Conservation (phyloP, 2,329 filamentous ascomycete genomes). For the Aspergillus sp. region DNA sequence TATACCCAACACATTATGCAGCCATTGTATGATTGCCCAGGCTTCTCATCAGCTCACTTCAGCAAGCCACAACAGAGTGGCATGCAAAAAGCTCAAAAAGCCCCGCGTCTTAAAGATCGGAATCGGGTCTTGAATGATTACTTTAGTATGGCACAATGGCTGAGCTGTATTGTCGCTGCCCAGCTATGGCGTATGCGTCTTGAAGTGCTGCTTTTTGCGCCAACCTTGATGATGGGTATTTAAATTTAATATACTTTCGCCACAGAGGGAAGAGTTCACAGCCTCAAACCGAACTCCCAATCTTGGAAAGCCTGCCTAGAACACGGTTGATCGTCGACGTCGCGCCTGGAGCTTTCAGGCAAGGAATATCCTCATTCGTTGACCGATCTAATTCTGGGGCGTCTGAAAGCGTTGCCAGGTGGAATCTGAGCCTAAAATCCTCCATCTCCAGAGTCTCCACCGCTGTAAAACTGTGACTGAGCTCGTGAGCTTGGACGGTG, state of each 20-base stretch:
- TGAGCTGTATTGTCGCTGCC: too few species aligned
- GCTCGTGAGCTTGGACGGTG: slow-evolving; percentile 17
- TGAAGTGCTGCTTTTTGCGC: too few species aligned
- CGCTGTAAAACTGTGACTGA: slow-evolving; percentile 15
- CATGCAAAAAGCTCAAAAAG: not conserved
- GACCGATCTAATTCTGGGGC: not conserved
- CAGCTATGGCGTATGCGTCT: not conserved
- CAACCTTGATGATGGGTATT: not conserved
- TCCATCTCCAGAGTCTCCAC: slow-evolving; percentile 3
- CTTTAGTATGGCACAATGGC: not conserved
- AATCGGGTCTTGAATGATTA: not conserved
- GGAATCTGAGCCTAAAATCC: not conserved
- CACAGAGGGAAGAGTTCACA: too few species aligned
- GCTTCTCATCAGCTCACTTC: not conserved
- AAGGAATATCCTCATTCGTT: not conserved
- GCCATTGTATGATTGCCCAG: not conserved
- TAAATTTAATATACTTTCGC: not conserved
- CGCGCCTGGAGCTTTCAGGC: not conserved
- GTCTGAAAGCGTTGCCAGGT: not conserved
- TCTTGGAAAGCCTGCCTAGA: not conserved
- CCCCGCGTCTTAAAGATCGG: not conserved
- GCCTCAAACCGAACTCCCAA: not conserved
- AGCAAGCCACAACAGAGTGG: not conserved
- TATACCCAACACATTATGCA: not conserved
- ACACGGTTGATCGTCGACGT: not conserved